Evolutionary conservation across 345 rosid species (phyloP).

Genomic region (Iberis pinnata): DNA sequence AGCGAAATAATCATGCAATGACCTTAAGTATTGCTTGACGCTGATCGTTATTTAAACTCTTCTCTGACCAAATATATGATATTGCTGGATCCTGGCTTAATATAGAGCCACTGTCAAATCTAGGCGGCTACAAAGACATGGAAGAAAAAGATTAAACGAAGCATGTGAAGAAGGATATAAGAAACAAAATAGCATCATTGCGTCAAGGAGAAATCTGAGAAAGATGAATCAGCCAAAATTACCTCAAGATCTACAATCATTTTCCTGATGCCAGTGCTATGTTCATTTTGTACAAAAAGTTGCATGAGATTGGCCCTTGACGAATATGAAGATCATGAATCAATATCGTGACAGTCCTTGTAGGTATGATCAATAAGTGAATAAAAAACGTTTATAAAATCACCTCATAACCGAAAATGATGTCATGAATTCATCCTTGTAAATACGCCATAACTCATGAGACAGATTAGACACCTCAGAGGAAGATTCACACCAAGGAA

Average conservation of each 20-base stretch:
- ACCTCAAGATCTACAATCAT: constrained; percentile 92
- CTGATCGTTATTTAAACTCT: constrained; percentile 84
- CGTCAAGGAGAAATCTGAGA: constrained; percentile 4
- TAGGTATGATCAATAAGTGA: constrained; percentile 13
- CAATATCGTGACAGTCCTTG: constrained; percentile 9
- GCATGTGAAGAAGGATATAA: constrained; percentile 8
- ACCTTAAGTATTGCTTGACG: constrained; percentile 97
- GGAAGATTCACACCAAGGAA: constrained; percentile 54
- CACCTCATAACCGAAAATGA: constrained; percentile 90
- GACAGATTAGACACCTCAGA: constrained; percentile 43
- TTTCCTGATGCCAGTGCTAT: constrained; percentile 67
- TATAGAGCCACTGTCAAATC: constrained; percentile 84
- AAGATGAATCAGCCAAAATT: constrained; percentile 29
- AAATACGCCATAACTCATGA: constrained; percentile 63
- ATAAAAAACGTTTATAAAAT: constrained; percentile 9
- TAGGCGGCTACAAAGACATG: constrained; percentile 58
- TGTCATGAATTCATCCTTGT: constrained; percentile 75
- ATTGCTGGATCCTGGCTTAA: constrained; percentile 95
- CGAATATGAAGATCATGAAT: constrained; percentile 13
- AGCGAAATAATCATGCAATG: constrained; percentile 18
- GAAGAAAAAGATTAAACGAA: constrained; percentile 9
- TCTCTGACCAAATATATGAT: constrained; percentile 87
- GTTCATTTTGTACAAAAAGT: constrained; percentile 57
- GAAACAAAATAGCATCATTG: constrained; percentile 7
- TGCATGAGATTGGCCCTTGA: constrained; percentile 85